Evolutionary conservation across 2,329 filamentous ascomycete genomes (phyloP), one percentile per base, ranked within the genome.

Genomic region (Neospermospora avenae): DNA sequence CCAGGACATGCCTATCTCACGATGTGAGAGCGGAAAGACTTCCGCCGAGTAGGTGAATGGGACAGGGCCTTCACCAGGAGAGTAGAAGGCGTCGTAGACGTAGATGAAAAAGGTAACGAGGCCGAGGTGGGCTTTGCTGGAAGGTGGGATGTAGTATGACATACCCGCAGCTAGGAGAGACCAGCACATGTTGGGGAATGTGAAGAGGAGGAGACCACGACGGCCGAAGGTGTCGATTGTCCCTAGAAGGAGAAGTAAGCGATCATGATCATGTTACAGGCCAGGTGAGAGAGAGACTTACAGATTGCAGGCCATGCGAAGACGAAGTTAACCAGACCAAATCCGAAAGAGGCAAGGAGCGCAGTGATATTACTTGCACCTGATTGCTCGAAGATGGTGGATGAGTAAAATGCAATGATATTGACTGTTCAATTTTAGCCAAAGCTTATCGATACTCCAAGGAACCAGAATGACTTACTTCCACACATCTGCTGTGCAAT

Each of bases 341-440:
- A 88, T 7, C 85, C 85, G 71, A 84, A 84, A 0, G 85, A 87
- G 4, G 83, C 83, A 37, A 84, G 77, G 16, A 88, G 75, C 2
- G 88, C 84, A 14, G 51, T 54, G 35, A 54, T 54, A 14, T 35
- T 81, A 75, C 49, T 81, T 81, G 1, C 78, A 73, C 44, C 61
- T 73, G 37, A 84, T 83, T 4, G 85, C 85, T 2, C 67, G 68
- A 86, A 86, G 16, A 86, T 77, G 4, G 84, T 86, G 0, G 84
- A 86, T 0, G 84, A 88, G 74, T 92, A 91, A 73, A 91, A 91
- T 0, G 88, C 86, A 58, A 91, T 88, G 59, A 91, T 88, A 70
- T 90, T 90, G 73, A 72, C 65, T 16, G 58, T 57, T 58, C 66
- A 11, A 10, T 4, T 54, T 54, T n/a, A n/a, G n/a, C n/a, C n/a